phyloP scores from a whole-genome alignment of 2,329 filamentous ascomycete species.

The Trichoderma cornu-damae region DNA sequence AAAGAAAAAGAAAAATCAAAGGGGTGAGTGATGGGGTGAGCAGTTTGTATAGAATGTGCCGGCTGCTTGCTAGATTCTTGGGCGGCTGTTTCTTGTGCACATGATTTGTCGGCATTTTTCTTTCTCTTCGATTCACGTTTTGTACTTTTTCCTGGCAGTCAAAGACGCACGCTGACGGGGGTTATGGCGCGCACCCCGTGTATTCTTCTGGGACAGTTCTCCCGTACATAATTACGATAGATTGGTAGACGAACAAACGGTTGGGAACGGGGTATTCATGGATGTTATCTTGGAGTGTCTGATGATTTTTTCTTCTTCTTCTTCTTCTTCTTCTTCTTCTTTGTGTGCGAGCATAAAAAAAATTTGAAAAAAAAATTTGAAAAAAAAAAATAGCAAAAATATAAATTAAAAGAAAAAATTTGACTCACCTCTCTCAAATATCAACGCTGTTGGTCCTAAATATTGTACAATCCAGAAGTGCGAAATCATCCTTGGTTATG shows the following conservation, averaged over 20 bases:
- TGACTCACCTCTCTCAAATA: slow-evolving; percentile 5
- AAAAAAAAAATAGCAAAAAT: neutral
- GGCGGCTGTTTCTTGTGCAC: slow-evolving; percentile 15
- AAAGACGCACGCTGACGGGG: neutral
- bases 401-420: no score
- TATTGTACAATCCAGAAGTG: slow-evolving; percentile 18
- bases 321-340: no score
- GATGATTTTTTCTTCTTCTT: no score
- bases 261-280: neutral
- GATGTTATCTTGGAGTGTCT: neutral
- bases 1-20: neutral
- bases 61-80: slow-evolving; percentile 22
- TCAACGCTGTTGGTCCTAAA: slow-evolving; percentile 13
- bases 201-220: neutral
- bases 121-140: neutral
- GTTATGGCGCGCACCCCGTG: neutral
- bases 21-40: neutral
- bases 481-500: slow-evolving; percentile 5
- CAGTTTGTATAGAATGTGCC: slow-evolving; percentile 20
- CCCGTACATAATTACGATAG: slow-evolving; percentile 9
- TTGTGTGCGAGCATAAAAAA: no score
- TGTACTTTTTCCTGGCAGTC: neutral
- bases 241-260: neutral
- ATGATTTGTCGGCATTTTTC: neutral
- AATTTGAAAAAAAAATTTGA: neutral